These are phyloP conservation scores for Globisporangium okanoganense DNA, from an alignment of 352 stramenopile species.

Conservation along the genomic window DNA sequence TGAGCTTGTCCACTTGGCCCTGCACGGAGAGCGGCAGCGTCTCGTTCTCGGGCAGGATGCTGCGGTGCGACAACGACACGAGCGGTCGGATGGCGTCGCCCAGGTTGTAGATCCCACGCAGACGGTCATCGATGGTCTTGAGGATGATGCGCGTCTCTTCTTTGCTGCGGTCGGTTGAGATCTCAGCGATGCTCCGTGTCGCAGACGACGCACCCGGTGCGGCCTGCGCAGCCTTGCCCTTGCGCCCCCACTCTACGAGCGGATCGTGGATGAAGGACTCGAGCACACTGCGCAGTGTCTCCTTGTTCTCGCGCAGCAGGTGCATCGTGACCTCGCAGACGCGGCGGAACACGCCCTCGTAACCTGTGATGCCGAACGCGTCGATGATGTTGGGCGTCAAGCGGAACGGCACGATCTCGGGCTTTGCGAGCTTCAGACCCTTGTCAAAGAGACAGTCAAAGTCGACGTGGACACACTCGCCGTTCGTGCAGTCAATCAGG, in stretches of 20 bases:
- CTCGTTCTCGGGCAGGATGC: conserved; percentile 70
- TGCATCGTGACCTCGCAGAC: conserved; percentile 91
- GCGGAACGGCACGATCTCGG: conserved; percentile 99
- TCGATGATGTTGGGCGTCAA: conserved; percentile 99
- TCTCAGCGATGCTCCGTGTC: conserved; percentile 37
- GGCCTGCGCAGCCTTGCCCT: conserved; percentile 60
- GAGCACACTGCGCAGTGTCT: conserved; percentile 97
- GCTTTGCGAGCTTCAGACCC: conserved; percentile 92
- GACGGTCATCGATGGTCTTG: conserved; percentile 87
- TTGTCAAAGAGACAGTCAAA: conserved; percentile 99
- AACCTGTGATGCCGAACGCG: conserved; percentile 97
- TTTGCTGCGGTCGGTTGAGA: conserved; percentile 75
- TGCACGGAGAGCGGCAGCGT: conserved; percentile 91
- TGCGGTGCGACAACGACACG: conserved; percentile 64
- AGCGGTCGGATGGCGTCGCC: conserved; percentile 67
- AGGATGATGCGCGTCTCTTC: conserved; percentile 86
- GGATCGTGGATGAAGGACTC: conserved; percentile 99
- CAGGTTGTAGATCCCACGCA: conserved; percentile 93
- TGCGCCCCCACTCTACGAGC: conserved; percentile 88
- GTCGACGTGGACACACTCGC: conserved; percentile 99
- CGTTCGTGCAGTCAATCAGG: conserved; percentile 95
- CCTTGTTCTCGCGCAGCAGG: conserved; percentile 94
- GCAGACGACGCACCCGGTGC: conserved; percentile 12
- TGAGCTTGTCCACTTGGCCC: conserved; percentile 92
- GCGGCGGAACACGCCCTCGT: conserved; percentile 93